Evolutionary conservation across 768 basidiomycete genomes (phyloP), one percentile per base, ranked within the genome.

Genomic region (Lactarius sanguifluus): DNA sequence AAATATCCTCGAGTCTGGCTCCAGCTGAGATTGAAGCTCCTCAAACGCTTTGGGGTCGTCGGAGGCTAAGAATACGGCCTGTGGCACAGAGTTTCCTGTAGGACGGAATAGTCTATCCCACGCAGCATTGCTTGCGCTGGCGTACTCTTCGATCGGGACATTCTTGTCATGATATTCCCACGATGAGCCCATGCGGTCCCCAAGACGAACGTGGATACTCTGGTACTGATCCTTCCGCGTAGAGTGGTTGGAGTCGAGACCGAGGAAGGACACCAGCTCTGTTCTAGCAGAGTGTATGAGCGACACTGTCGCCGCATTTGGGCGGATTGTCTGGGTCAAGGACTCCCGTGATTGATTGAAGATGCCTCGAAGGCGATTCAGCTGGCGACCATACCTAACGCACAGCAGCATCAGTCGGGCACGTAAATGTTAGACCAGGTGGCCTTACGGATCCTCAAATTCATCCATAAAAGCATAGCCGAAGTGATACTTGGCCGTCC

Each of bases 401-500:
- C 25, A 66, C 16, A 34, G 13, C 23, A 32, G 59, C 55, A 64
- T 45, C 25, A 12, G 23, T 7, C 36, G 12, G 7, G 34, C 32
- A 25, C 54, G 50, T 47, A 56, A 54, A 59, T 43, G 50, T 59
- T 47, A 38, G 45, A 20, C 52, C 41, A 12, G 59, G 25, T 54
- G 58, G 18, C 80, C 86, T 57, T 74, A 90, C 88, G 86, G 74
- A 71, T 91, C 79, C 72, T 89, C 85, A 70, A 86, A 90, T 56
- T 81, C 76, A 23, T 89, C 81, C 10, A 71, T 75, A 72, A 85
- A 91, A 3, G 65, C 74, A 70, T 85, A 81, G 4, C 84, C 82
- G 34, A 90, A 78, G 71, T 90, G 89, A 69, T 81, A 89, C 67
- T 82, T 85, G 5, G 87, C 85, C 9, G 88, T 90, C 52, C 82